A percentile compares a stretch with the other conserved stretches of the same genome.
Evolutionary conservation across 2,329 filamentous ascomycete genomes (phyloP).

Genomic region (Plectosphaerella plurivora): DNA sequence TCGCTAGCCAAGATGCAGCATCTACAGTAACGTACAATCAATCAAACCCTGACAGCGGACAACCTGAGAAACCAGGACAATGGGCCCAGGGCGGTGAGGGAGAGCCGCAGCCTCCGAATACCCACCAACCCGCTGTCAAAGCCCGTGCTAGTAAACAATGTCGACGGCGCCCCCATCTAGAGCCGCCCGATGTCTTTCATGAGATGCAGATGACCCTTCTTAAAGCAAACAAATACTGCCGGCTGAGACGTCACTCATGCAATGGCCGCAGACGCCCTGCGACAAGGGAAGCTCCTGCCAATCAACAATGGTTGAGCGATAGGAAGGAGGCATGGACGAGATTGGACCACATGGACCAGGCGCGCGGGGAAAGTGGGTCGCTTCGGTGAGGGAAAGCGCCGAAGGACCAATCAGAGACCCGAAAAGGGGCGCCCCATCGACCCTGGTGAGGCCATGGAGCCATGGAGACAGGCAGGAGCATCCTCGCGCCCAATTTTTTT

Average conservation of each 20-base stretch:
- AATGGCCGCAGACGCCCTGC: too few relatives aligned
- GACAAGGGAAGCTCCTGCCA: too few relatives aligned
- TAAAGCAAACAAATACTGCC: too few relatives aligned
- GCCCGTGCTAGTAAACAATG: too few relatives aligned
- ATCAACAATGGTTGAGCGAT: not conserved
- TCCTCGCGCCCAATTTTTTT: slow-evolving; percentile 13
- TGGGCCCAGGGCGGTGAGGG: too few relatives aligned
- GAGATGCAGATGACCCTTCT: too few relatives aligned
- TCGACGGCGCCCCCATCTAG: too few relatives aligned
- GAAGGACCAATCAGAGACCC: slow-evolving; percentile 9
- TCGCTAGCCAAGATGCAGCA: not conserved
- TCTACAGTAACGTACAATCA: not conserved
- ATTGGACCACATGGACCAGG: not conserved
- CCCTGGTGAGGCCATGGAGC: slow-evolving; percentile 9
- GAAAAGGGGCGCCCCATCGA: slow-evolving; percentile 2
- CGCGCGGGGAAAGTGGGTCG: slow-evolving; percentile 12
- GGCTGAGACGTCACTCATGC: too few relatives aligned
- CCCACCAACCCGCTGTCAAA: too few relatives aligned
- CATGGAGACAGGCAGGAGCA: slow-evolving; percentile 4
- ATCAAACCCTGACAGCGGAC: not conserved
- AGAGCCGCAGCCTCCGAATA: too few relatives aligned
- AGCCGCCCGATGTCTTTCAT: too few relatives aligned
- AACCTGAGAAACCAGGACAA: too few relatives aligned
- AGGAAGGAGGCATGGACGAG: not conserved
- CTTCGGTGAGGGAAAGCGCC: slow-evolving; percentile 6